Percentiles rank a stretch among this genome's conserved stretches.
These are phyloP conservation scores for Monosporascus sp. DNA, from an alignment of 2,329 filamentous ascomycete genomes.

Conservation along the genomic window DNA sequence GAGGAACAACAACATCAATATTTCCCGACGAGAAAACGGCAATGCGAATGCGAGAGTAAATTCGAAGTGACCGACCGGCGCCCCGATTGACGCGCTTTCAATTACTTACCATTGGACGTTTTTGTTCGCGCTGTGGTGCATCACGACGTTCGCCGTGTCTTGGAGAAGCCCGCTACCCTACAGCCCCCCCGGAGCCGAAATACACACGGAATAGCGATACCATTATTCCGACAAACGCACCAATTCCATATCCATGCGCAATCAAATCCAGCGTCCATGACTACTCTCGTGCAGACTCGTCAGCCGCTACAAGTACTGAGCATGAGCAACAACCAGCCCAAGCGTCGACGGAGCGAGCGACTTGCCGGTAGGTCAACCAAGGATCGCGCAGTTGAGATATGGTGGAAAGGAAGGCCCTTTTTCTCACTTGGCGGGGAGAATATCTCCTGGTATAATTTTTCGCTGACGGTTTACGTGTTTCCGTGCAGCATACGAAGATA, in stretches of 20 bases:
- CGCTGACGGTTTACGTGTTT: background rate
- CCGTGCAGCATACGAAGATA: slow-evolving; percentile 56
- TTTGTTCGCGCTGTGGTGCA: background rate
- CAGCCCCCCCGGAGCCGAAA: background rate
- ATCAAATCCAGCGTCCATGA: slow-evolving; percentile 54
- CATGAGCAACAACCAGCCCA: slow-evolving; percentile 60
- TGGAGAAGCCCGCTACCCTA: too few species aligned
- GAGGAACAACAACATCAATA: background rate
- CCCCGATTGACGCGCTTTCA: background rate
- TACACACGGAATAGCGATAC: background rate
- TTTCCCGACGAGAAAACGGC: background rate
- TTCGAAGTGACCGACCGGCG: background rate
- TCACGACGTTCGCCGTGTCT: background rate
- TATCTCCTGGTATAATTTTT: background rate
- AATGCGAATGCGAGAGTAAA: background rate
- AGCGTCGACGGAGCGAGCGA: slow-evolving; percentile 59
- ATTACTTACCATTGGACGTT: background rate
- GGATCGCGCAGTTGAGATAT: background rate
- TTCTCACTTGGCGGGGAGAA: background rate
- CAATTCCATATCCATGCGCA: slow-evolving; percentile 18
- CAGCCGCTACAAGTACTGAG: slow-evolving; percentile 62
- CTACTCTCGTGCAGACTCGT: slow-evolving; percentile 60
- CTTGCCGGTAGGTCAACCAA: slow-evolving; percentile 48
- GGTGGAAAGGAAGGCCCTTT: background rate
- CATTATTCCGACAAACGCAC: background rate